Base-by-base conservation (phyloP, 1,284 basidiomycete species). In the Leccinum pallidistipes region DNA sequence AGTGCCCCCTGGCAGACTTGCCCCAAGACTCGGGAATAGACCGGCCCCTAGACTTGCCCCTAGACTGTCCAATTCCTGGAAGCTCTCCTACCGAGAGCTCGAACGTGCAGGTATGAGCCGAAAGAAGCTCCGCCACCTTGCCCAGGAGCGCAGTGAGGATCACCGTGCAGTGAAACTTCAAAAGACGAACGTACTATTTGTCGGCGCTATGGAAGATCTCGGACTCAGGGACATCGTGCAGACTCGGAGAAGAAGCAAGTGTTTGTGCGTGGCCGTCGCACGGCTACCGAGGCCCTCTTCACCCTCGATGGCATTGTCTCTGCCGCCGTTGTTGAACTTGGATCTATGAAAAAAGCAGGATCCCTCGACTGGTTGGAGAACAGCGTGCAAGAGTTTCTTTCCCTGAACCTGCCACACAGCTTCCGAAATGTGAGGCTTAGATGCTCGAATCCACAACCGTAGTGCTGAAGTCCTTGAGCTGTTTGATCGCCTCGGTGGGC, bases 81-180 rank as follows among this genome's bases (percentile, higher is more conserved):
- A 27, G 24, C 24, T 27, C 24, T 27, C 24, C 59, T 77, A 3
- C 62, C 75, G 7, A 71, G 66, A 61, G 34, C 72, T 56, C 72
- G 74, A n/a, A 62, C 56, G 32, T 27, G 21, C 31, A 7, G 14
- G 14, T 12, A 11, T 57, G 12, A 57, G 56, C 45, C 32, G 21
- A 51, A 24, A 57, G 34, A 57, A 52, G 50, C 50, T 52, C 29
- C 16, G 29, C 6, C 9, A 8, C 50, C 7, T 52, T 18, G 16
- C 29, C n/a, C 29, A 50, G 34, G 56, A 36, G 21, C 16, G 24
- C 47, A 57, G 36, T 31, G 55, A 45, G 9, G 55, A 56, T 16
- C 31, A 8, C 18, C 31, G 27, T 51, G 29, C 49, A 14, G 24
- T 31, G 49, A 51, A 27, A 56, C 40, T 6, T 56, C 29, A 14